Evolutionary conservation across 2,329 filamentous ascomycete genomes (phyloP).

Genomic region (Drechslerella coelobrocha): DNA sequence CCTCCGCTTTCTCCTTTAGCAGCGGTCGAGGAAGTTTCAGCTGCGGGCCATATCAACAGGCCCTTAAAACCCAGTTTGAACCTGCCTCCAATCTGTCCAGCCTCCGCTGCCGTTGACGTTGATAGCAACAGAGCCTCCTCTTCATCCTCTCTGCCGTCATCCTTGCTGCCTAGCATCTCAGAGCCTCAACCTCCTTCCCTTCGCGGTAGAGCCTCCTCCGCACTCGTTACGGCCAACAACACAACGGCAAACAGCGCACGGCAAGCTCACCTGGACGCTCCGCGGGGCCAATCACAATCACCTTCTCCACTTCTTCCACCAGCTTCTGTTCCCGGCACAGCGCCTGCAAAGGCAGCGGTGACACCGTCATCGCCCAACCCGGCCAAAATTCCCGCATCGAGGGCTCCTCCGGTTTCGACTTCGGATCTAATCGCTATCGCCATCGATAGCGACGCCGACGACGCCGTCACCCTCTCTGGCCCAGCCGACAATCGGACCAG

Average conservation of each 20-base stretch:
- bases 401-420: not conserved
- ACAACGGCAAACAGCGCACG: slow-evolving; percentile 13
- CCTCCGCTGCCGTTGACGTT: slow-evolving; percentile 15
- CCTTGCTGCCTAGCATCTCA: slow-evolving; percentile 45
- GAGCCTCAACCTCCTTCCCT: slow-evolving; percentile 47
- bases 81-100: slow-evolving; percentile 49
- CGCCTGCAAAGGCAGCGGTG: not conserved
- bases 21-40: not conserved
- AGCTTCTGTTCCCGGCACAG: slow-evolving; percentile 1
- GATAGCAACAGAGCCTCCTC: slow-evolving; percentile 36
- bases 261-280: slow-evolving; percentile 4
- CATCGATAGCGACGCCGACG: not conserved
- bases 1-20: not conserved
- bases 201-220: slow-evolving; percentile 20
- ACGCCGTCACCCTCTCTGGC: not conserved
- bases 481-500: slow-evolving; percentile 14
- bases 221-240: slow-evolving; percentile 35
- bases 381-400: not conserved
- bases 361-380: not conserved
- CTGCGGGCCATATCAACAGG: not conserved
- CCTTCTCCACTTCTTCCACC: slow-evolving; percentile 8
- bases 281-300: slow-evolving; percentile 28
- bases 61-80: slow-evolving; percentile 32
- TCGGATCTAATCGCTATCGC: slow-evolving; percentile 26
- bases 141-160: slow-evolving; percentile 21